Conservation (phyloP, 257 asterid genomes). For the Rhazya stricta region DNA sequence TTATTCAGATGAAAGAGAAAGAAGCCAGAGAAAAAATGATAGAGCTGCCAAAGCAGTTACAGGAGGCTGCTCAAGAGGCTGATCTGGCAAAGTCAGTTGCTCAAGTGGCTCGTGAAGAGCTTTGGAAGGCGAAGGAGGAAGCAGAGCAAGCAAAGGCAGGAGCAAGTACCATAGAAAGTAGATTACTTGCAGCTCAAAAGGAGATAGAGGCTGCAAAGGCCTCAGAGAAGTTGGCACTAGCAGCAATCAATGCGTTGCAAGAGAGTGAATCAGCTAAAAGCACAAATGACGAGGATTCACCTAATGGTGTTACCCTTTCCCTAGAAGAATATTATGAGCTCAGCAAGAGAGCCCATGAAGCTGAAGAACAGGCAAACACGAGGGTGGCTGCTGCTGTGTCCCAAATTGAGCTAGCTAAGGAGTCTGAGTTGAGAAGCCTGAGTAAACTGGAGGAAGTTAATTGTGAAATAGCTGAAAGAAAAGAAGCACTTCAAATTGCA, state of each 20-base stretch:
- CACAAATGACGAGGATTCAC: conserved; percentile 39
- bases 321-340: conserved; percentile 82
- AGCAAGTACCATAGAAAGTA: conserved; percentile 53
- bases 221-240: conserved; percentile 74
- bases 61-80: conserved; percentile 65
- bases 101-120: conserved; percentile 50
- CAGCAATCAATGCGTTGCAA: conserved; percentile 68
- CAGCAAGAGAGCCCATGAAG: conserved; percentile 82
- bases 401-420: conserved; percentile 78
- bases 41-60: conserved; percentile 65
- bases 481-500: conserved; percentile 51
- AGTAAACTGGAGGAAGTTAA: conserved; percentile 69
- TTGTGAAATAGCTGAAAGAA: conserved; percentile 44
- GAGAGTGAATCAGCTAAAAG: conserved; percentile 67
- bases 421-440: conserved; percentile 59
- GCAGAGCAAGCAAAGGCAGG: conserved; percentile 71
- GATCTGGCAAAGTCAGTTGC: conserved; percentile 53
- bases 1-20: conserved; percentile 54
- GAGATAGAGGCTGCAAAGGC: conserved; percentile 94
- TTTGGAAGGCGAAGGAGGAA: conserved; percentile 63
- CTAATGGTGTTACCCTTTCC: conserved; percentile 54
- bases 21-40: conserved; percentile 67
- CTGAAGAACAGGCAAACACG: conserved; percentile 70
- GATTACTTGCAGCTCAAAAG: conserved; percentile 68
- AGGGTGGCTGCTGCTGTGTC: conserved; percentile 62